phyloP scores from a whole-genome alignment of 345 rosid species.

The Boechera divaricarpa region DNA sequence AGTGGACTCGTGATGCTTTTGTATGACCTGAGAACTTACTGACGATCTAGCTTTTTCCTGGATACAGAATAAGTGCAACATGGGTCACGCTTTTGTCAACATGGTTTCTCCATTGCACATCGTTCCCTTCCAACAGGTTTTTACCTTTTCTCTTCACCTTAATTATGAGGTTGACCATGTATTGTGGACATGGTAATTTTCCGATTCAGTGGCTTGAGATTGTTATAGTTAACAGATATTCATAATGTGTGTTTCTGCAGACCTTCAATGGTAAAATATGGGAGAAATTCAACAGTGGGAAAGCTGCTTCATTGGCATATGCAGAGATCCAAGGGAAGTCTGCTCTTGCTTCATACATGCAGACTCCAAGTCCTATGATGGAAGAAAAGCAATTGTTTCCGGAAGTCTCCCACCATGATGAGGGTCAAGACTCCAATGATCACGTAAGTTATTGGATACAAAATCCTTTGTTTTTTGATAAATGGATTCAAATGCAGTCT shows the following conservation, averaged over 20 bases:
- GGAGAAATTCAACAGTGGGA: slow-evolving; percentile 98
- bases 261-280: slow-evolving; percentile 89
- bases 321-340: slow-evolving; percentile 94
- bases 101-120: slow-evolving; percentile 89
- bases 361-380: slow-evolving; percentile 83
- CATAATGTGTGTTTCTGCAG: slow-evolving; percentile 49
- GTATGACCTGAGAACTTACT: slow-evolving; percentile 30
- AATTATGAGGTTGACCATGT: background rate
- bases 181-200: background rate
- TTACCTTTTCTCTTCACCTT: slow-evolving; percentile 15
- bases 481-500: background rate
- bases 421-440: slow-evolving; percentile 61
- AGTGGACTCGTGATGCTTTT: slow-evolving; percentile 11
- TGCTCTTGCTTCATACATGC: slow-evolving; percentile 88
- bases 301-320: slow-evolving; percentile 89
- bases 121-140: slow-evolving; percentile 85
- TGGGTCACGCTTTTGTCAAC: slow-evolving; percentile 95
- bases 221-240: background rate
- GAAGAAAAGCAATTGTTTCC: slow-evolving; percentile 88
- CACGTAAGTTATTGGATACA: slow-evolving; percentile 54
- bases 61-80: slow-evolving; percentile 97
- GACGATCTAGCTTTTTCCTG: slow-evolving; percentile 21
- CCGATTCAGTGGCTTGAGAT: slow-evolving; percentile 2
- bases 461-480: background rate
- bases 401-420: slow-evolving; percentile 70